Evolutionary conservation across 2,329 filamentous ascomycete species (phyloP).

Genomic region (Penicillium sp.): DNA sequence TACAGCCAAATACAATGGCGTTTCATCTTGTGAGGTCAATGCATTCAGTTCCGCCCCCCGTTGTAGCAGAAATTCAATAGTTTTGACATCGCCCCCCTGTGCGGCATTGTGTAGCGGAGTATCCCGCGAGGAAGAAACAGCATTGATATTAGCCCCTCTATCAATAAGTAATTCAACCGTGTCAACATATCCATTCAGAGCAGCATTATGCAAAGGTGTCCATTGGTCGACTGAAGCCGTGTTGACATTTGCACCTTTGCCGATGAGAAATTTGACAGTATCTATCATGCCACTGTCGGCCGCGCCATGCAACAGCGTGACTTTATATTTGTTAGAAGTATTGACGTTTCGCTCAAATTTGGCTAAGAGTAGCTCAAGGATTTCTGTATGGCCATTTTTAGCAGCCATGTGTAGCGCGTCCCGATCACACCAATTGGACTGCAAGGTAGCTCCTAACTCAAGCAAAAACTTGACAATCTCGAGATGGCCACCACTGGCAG

Average conservation of each 20-base stretch:
- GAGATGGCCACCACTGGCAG: not conserved
- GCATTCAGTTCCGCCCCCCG: not conserved
- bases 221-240: not conserved
- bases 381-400: not conserved
- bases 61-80: not conserved
- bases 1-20: not conserved
- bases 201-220: not conserved
- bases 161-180: not conserved
- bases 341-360: not conserved
- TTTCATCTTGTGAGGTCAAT: not conserved
- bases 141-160: not conserved
- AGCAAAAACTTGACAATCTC: not conserved
- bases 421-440: not conserved
- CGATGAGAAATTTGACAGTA: not conserved
- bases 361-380: not conserved
- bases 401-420: not conserved
- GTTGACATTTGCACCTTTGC: not conserved
- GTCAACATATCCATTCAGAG: not conserved
- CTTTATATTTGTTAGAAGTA: not conserved
- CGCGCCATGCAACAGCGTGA: not conserved
- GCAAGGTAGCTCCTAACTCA: not conserved
- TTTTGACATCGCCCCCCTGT: not conserved
- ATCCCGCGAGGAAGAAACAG: not conserved
- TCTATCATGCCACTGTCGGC: not conserved
- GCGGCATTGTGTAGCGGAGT: not conserved